These are phyloP conservation scores for Entomortierella chlamydospora DNA, from an alignment of 192 early-diverging fungal species.

Conservation along the genomic window DNA sequence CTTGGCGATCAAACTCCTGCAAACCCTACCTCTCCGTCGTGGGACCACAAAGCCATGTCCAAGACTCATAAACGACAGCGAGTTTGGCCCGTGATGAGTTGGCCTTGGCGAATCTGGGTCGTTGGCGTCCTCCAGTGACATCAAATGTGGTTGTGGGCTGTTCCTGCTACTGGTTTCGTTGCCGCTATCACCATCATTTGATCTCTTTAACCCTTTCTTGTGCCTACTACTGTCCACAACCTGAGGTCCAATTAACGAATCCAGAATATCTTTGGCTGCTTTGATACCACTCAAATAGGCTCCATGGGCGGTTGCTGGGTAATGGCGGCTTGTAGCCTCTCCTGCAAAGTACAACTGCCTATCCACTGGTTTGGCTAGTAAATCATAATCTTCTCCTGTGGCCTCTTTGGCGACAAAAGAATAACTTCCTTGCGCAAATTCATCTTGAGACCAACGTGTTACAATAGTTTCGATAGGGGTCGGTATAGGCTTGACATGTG, in stretches of 20 bases:
- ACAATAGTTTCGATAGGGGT: slow-evolving; percentile 35
- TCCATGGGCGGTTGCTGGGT: slow-evolving; percentile 48
- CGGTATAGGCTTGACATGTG: slow-evolving; percentile 18
- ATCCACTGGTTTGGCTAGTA: slow-evolving; percentile 29
- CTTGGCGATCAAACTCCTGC: slow-evolving; percentile 22
- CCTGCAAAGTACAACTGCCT: slow-evolving; percentile 49
- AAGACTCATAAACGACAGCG: slow-evolving; percentile 10
- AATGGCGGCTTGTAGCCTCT: slow-evolving; percentile 43
- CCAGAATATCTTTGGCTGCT: slow-evolving; percentile 43
- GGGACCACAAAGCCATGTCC: slow-evolving; percentile 41
- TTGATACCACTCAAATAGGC: slow-evolving; percentile 42
- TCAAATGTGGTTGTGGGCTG: slow-evolving; percentile 3
- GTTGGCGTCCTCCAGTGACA: slow-evolving; percentile 28
- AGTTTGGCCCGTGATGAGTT: not conserved
- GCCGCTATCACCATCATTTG: not conserved
- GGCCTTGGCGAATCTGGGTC: slow-evolving; percentile 1
- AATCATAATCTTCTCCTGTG: slow-evolving; percentile 46
- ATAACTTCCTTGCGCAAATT: slow-evolving; percentile 49
- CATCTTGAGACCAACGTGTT: slow-evolving; percentile 45
- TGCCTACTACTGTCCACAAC: not conserved
- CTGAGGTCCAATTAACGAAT: slow-evolving; percentile 40
- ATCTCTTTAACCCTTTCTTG: not conserved
- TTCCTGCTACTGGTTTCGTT: not conserved
- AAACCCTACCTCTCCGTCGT: slow-evolving; percentile 17
- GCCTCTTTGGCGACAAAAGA: slow-evolving; percentile 41